phyloP scores from a whole-genome alignment of 2,329 filamentous ascomycete species.

The Stemphylium beticola region DNA sequence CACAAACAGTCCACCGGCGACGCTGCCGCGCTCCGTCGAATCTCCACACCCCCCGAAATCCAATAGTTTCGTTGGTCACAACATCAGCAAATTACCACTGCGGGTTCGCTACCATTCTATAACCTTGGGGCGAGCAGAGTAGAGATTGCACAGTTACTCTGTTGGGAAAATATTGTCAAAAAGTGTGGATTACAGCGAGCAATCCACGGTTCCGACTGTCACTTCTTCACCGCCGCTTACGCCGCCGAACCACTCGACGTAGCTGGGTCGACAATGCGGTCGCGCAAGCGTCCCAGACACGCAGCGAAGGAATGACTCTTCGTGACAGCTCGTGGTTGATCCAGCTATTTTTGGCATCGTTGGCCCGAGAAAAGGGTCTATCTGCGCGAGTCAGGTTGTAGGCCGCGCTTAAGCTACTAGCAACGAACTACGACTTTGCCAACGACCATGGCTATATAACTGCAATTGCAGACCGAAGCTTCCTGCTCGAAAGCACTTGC shows the following conservation, averaged over 20 bases:
- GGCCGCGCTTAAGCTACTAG: neutral
- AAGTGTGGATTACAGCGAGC: constrained; percentile 10
- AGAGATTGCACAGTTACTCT: neutral
- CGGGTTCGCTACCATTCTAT: constrained; percentile 9
- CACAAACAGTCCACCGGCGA: no score
- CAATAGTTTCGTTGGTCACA: constrained; percentile 9
- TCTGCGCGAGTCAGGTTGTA: constrained; percentile 2
- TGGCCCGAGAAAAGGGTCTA: neutral
- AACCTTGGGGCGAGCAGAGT: constrained; percentile 9
- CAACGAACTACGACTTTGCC: no score
- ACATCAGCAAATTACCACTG: constrained; percentile 8
- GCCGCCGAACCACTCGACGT: neutral
- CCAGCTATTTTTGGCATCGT: constrained; percentile 5
- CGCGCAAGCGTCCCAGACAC: constrained; percentile 11
- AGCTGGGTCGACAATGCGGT: constrained; percentile 6
- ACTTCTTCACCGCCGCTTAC: neutral
- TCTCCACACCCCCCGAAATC: neutral
- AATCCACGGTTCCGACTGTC: constrained; percentile 7
- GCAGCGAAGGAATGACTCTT: neutral
- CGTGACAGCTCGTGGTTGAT: neutral
- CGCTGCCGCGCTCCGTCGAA: no score
- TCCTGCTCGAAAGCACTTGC: constrained; percentile 7
- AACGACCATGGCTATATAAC: constrained; percentile 5
- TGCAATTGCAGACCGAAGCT: constrained; percentile 5
- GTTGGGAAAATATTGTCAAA: constrained; percentile 9